Conservation (phyloP, 108 stramenopile species). For the Cylindrotheca closterium region DNA sequence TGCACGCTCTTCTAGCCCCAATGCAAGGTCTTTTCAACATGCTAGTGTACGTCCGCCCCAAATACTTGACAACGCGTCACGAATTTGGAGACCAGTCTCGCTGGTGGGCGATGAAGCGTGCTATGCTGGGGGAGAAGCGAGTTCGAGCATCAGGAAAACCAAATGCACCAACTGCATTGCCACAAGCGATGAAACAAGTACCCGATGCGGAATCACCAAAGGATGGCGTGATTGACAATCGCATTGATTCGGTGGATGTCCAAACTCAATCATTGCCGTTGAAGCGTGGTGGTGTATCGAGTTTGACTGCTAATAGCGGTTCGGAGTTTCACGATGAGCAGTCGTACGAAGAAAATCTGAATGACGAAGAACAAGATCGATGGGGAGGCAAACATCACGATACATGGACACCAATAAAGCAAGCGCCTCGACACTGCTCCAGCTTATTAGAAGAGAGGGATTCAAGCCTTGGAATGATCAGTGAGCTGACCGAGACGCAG, state of each 20-base stretch:
- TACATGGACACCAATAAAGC: too few species aligned
- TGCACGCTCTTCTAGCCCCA: constrained; percentile 49
- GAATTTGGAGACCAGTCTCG: not conserved
- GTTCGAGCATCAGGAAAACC: too few species aligned
- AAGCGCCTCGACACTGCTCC: not conserved
- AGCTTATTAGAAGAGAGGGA: not conserved
- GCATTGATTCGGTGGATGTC: not conserved
- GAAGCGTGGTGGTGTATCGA: not conserved
- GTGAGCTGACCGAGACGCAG: not conserved
- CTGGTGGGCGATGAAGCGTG: not conserved
- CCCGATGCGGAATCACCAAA: not conserved
- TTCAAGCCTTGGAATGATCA: not conserved
- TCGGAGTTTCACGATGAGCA: not conserved
- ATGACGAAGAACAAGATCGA: not conserved
- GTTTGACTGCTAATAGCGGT: not conserved
- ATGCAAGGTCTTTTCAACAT: constrained; percentile 57
- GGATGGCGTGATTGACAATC: not conserved
- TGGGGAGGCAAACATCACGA: too few species aligned
- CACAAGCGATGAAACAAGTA: not conserved
- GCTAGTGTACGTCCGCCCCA: constrained; percentile 41
- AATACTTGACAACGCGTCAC: constrained; percentile 29
- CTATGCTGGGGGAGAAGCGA: not conserved
- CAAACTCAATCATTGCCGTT: not conserved
- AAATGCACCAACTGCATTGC: not conserved
- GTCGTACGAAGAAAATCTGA: too few species aligned